Evolutionary conservation across 164 flowering plant species (phyloP).

Genomic region (Berberis thunbergii): DNA sequence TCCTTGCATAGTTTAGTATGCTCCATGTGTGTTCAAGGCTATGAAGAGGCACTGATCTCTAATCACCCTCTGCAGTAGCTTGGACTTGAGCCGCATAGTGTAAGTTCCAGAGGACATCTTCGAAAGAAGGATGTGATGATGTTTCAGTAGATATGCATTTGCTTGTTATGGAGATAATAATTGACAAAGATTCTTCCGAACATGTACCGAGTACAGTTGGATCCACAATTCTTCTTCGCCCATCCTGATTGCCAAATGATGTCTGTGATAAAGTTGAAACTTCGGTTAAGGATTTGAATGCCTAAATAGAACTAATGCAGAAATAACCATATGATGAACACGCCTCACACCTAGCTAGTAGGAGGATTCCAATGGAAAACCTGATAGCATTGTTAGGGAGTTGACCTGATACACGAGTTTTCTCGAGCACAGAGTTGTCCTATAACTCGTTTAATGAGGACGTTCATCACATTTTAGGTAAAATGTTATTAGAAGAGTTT

Average conservation of each 20-base stretch:
- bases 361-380: too few relatives aligned
- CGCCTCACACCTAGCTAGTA: too few relatives aligned
- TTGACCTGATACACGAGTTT: too few relatives aligned
- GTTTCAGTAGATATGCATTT: slow-evolving; percentile 72
- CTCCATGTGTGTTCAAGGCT: slow-evolving; percentile 4
- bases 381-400: too few relatives aligned
- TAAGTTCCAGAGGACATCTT: slow-evolving; percentile 93
- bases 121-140: slow-evolving; percentile 69
- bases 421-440: too few relatives aligned
- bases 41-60: slow-evolving; percentile 44
- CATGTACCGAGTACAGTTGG: slow-evolving; percentile 66
- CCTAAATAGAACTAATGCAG: too few relatives aligned
- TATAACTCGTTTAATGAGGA: too few relatives aligned
- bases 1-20: too few relatives aligned
- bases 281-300: too few relatives aligned
- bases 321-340: too few relatives aligned
- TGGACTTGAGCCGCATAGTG: slow-evolving; percentile 96
- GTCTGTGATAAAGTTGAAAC: slow-evolving; percentile 27
- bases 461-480: too few relatives aligned
- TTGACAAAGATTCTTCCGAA: slow-evolving; percentile 73
- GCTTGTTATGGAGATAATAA: slow-evolving; percentile 66
- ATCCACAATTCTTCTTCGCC: slow-evolving; percentile 60
- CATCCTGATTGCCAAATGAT: slow-evolving; percentile 89
- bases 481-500: background rate
- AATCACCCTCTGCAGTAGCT: slow-evolving; percentile 74